Percentiles rank a stretch among this genome's conserved stretches.
Conservation (phyloP, 2,329 filamentous ascomycete species). For the Rhynchosporium secalis region DNA sequence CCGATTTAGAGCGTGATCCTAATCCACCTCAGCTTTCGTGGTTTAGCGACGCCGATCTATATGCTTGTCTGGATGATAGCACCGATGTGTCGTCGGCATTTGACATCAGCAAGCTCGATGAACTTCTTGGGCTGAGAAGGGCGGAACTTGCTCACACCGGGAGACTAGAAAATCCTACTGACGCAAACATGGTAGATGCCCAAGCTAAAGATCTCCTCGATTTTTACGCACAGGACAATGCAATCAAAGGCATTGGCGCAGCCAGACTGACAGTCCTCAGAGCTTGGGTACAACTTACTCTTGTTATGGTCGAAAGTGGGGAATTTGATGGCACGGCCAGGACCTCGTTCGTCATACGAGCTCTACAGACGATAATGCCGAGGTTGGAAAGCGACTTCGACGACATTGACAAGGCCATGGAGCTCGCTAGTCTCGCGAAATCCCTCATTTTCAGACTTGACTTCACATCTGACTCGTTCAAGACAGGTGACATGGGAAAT, state of each 20-base stretch:
- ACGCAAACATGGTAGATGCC: constrained; percentile 51
- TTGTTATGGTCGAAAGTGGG: constrained; percentile 79
- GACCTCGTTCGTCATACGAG: constrained; percentile 79
- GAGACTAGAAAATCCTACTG: constrained; percentile 51
- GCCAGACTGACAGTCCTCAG: constrained; percentile 67
- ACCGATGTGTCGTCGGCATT: constrained; percentile 60
- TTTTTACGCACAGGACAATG: constrained; percentile 64
- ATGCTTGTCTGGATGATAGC: constrained; percentile 61
- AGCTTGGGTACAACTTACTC: constrained; percentile 81
- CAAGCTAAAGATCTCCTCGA: constrained; percentile 62
- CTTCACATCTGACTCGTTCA: constrained; percentile 48
- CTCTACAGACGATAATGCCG: constrained; percentile 82
- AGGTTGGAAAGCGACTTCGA: constrained; percentile 77
- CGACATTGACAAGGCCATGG: constrained; percentile 67
- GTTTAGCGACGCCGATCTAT: constrained; percentile 67
- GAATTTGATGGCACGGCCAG: constrained; percentile 73
- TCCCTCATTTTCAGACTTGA: constrained; percentile 72
- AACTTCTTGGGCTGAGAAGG: constrained; percentile 71
- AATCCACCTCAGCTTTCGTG: constrained; percentile 56
- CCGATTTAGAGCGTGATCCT: constrained; percentile 51
- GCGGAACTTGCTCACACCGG: constrained; percentile 58
- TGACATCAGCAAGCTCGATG: constrained; percentile 68
- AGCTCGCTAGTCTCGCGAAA: constrained; percentile 76
- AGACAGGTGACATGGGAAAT: constrained; percentile 57
- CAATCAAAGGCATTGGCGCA: constrained; percentile 54